These are phyloP conservation scores for Phytopythium ostracodes DNA, from an alignment of 352 stramenopile genomes.

Conservation along the genomic window DNA sequence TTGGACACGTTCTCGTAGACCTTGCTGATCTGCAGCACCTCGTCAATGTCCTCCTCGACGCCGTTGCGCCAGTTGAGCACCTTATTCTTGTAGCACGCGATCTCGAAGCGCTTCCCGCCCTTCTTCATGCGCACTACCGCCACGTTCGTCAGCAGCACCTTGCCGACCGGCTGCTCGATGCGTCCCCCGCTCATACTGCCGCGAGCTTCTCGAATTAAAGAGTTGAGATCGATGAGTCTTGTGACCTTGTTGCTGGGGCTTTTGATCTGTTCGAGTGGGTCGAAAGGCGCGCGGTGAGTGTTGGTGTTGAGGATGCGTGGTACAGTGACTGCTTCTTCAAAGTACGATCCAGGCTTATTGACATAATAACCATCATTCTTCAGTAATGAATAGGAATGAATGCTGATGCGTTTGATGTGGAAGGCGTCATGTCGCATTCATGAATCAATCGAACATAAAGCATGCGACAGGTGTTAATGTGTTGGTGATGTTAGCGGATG, in stretches of 20 bases:
- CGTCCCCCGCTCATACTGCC: slow-evolving; percentile 61
- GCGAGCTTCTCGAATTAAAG: no score
- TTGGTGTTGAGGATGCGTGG: no score
- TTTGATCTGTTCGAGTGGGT: no score
- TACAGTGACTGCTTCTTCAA: neutral
- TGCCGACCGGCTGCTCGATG: slow-evolving; percentile 79
- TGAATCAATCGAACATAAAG: neutral
- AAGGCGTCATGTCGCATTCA: neutral
- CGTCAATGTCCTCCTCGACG: slow-evolving; percentile 96
- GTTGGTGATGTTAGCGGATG: neutral
- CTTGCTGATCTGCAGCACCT: slow-evolving; percentile 97
- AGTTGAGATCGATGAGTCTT: no score
- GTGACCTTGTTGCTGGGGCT: no score
- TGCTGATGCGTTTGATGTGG: no score
- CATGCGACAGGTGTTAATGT: neutral
- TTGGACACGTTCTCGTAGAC: slow-evolving; percentile 99
- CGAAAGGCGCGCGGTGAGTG: no score
- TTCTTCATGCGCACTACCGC: slow-evolving; percentile 95
- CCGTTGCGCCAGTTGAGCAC: slow-evolving; percentile 98
- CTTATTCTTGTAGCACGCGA: slow-evolving; percentile 99
- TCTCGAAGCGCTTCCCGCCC: slow-evolving; percentile 97
- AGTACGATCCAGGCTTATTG: no score
- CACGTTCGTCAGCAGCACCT: slow-evolving; percentile 96
- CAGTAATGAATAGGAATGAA: no score
- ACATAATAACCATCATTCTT: neutral